Base-by-base conservation (phyloP, 345 rosid genomes). In the Hevea brasiliensis region DNA sequence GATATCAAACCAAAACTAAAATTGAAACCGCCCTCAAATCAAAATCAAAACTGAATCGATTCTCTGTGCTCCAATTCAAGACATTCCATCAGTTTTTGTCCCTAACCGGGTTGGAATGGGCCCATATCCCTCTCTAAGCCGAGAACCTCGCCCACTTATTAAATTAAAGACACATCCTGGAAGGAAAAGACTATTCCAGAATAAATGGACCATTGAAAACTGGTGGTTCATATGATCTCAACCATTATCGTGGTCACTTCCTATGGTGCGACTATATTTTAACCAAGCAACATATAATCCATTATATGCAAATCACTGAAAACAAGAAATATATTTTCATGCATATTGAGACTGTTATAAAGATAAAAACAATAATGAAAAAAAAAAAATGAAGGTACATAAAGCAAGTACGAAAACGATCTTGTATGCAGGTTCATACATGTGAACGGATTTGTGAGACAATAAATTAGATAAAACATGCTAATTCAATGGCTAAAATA, bases 141-240 rank as follows among this genome's bases (percentile, higher is more conserved):
- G 65, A 71, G 72, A 70, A 20, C 54, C 32, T 58, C 13, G 66
- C 73, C 78, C 41, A 70, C 71, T 75, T 42, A 44, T 48, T 67
- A 48, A 68, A 57, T 71, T 55, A 64, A 68, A n/a, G n/a, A 18
- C 12, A 37, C 15, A 23, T 44, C 68, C 60, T n/a, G n/a, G 60
- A 53, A 26, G 13, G 27, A 53, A 61, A 37, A 29, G 12, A n/a
- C 44, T 4, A 7, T 14, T 50, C 9, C 41, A n/a, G 23, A 29
- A n/a, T 32, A 53, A 67, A n/a, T 45, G 61, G 72, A 68, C 62
- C 72, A 40, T 21, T 21, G 27, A 23, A 35, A 26, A 64, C 48
- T 23, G 47, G 61, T 63, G 67, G 51, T 41, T 64, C 51, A 21
- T 48, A 51, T 41, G 13, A 29, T 35, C 3, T 41, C 45, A 54